Conservation (phyloP, 1,139 yeast species). For the Meyerozyma sp. region DNA sequence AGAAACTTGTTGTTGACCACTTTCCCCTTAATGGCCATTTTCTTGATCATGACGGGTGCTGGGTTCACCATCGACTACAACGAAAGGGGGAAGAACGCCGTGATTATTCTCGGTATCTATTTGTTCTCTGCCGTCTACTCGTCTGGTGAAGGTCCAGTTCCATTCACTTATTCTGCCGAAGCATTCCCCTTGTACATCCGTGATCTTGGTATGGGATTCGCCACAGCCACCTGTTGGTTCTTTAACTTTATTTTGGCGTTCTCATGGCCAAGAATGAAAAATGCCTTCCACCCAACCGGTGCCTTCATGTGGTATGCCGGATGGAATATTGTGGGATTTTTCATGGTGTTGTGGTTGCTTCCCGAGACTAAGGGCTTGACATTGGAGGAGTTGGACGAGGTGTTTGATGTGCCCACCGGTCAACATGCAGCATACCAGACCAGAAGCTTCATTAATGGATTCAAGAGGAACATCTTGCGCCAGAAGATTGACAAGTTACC, state of each 20-base stretch:
- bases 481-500: constrained; percentile 43
- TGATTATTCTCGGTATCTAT: constrained; percentile 68
- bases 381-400: constrained; percentile 68
- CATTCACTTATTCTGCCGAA: constrained; percentile 86
- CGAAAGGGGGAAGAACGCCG: constrained; percentile 53
- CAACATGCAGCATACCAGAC: constrained; percentile 56
- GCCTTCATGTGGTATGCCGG: constrained; percentile 90
- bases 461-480: constrained; percentile 39
- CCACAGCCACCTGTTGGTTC: constrained; percentile 83
- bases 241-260: constrained; percentile 76
- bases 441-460: constrained; percentile 33
- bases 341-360: constrained; percentile 58
- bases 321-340: constrained; percentile 75
- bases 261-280: constrained; percentile 74
- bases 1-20: constrained; percentile 64
- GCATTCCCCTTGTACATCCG: constrained; percentile 80
- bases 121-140: constrained; percentile 71
- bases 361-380: constrained; percentile 71
- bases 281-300: constrained; percentile 69
- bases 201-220: constrained; percentile 81
- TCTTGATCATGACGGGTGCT: constrained; percentile 67
- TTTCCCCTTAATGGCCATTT: constrained; percentile 69
- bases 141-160: constrained; percentile 87
- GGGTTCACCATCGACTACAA: constrained; percentile 61
- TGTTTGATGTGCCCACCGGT: constrained; percentile 51